phyloP scores from a whole-genome alignment of 345 rosid genomes.

The Raphanus sativus region DNA sequence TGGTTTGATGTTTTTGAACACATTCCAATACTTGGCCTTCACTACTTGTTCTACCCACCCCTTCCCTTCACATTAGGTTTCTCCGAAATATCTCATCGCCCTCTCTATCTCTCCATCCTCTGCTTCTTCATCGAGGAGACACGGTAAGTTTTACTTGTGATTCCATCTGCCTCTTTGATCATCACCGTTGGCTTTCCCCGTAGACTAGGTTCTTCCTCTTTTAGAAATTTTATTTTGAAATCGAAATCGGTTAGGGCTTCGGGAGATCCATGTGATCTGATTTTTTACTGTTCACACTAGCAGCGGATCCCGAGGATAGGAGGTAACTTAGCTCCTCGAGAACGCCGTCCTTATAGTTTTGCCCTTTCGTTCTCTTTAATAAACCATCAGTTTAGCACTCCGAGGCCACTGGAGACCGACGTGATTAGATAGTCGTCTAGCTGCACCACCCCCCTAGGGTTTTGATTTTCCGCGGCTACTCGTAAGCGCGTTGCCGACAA shows the following conservation, averaged over 20 bases:
- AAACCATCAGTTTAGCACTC: neutral
- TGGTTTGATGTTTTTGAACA: neutral
- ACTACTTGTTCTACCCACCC: conserved; percentile 7
- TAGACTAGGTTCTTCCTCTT: too few species aligned
- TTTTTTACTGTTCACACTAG: too few species aligned
- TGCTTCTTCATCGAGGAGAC: conserved; percentile 18
- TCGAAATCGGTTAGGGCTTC: conserved; percentile 18
- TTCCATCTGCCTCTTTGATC: neutral
- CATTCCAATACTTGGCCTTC: conserved; percentile 35
- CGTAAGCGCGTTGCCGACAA: conserved; percentile 27
- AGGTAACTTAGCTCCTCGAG: conserved; percentile 1
- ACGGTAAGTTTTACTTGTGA: conserved; percentile 12
- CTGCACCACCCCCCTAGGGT: neutral
- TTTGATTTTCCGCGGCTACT: conserved; percentile 11
- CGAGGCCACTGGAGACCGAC: neutral
- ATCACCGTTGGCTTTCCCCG: too few species aligned
- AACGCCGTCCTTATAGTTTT: conserved; percentile 22
- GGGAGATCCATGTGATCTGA: conserved; percentile 34
- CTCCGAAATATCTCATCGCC: neutral
- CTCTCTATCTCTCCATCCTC: conserved; percentile 16
- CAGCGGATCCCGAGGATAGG: conserved; percentile 23
- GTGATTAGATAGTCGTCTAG: conserved; percentile 13
- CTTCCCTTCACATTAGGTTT: conserved; percentile 5
- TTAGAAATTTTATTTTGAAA: too few species aligned
- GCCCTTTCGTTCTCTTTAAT: neutral